Conservation (phyloP, 768 basidiomycete genomes). For the Leccinum variicolor region DNA sequence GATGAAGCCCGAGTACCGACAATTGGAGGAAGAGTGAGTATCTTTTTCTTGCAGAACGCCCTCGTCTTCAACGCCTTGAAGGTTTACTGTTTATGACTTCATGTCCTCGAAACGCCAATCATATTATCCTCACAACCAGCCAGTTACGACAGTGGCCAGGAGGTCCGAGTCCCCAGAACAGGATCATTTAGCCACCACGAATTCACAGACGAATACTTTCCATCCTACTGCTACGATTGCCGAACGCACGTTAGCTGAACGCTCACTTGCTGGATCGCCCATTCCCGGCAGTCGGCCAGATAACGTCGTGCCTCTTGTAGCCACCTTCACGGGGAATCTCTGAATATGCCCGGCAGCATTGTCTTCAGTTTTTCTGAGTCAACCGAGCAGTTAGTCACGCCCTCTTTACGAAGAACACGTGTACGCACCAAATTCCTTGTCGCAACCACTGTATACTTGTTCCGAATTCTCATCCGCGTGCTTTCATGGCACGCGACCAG, state of each 20-base stretch:
- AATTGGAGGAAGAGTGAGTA: slow-evolving; percentile 88
- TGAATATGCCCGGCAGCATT: not conserved
- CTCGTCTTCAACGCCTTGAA: slow-evolving; percentile 30
- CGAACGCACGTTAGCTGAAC: slow-evolving; percentile 39
- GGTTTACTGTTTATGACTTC: slow-evolving; percentile 91
- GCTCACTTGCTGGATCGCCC: slow-evolving; percentile 41
- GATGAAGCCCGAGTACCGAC: slow-evolving; percentile 87
- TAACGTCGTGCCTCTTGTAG: slow-evolving; percentile 40
- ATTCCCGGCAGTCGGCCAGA: slow-evolving; percentile 31
- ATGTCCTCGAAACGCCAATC: slow-evolving; percentile 66
- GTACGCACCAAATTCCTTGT: not conserved
- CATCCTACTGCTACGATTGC: slow-evolving; percentile 42
- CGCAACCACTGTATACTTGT: slow-evolving; percentile 5
- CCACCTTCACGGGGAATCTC: slow-evolving; percentile 18
- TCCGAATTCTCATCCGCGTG: not conserved
- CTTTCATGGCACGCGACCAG: not conserved
- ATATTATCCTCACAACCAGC: slow-evolving; percentile 86
- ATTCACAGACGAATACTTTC: slow-evolving; percentile 38
- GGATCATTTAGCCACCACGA: slow-evolving; percentile 27
- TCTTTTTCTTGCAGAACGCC: not conserved
- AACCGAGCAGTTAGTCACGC: not conserved
- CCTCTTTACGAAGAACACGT: not conserved
- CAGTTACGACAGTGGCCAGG: slow-evolving; percentile 36
- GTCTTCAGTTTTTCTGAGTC: not conserved
- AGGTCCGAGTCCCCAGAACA: slow-evolving; percentile 25